phyloP scores from a whole-genome alignment of 2,329 filamentous ascomycete genomes.

The Apiospora koreana region DNA sequence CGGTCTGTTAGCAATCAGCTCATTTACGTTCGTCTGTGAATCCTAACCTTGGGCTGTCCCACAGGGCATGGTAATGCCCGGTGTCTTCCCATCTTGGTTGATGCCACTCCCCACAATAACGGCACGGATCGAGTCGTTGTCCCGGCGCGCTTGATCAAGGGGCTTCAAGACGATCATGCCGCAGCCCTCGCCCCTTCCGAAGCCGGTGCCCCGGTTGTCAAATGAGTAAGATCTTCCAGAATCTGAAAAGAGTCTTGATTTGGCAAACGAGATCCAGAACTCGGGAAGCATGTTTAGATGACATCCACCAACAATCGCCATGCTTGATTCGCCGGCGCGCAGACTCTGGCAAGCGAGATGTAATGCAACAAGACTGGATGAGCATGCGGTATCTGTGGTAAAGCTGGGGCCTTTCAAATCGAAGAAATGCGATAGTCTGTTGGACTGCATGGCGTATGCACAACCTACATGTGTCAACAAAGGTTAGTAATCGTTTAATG shows the following conservation, averaged over 20 bases:
- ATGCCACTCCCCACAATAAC: conserved; percentile 51
- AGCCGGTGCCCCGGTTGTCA: conserved; percentile 55
- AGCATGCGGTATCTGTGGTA: conserved; percentile 54
- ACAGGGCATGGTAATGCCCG: conserved; percentile 58
- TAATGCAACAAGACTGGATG: conserved; percentile 50
- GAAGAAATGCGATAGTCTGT: conserved; percentile 57
- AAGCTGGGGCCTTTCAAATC: conserved; percentile 55
- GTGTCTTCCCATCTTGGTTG: conserved; percentile 58
- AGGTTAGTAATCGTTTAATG: not conserved
- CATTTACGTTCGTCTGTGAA: not conserved
- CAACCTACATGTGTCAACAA: conserved; percentile 35
- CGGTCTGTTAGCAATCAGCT: not conserved
- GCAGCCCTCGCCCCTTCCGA: conserved; percentile 61
- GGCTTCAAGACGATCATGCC: conserved; percentile 58
- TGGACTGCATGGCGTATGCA: conserved; percentile 54
- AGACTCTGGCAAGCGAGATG: conserved; percentile 53
- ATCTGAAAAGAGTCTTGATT: conserved; percentile 50
- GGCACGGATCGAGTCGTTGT: conserved; percentile 55
- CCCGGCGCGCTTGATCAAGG: conserved; percentile 53
- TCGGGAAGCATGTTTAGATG: conserved; percentile 50
- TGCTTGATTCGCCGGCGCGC: conserved; percentile 44
- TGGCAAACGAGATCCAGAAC: conserved; percentile 47
- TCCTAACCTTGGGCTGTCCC: conserved; percentile 46
- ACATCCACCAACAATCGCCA: conserved; percentile 49
- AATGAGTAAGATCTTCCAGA: conserved; percentile 54